These are phyloP conservation scores for Chaetomiaceae sp. DNA, from an alignment of 2,329 filamentous ascomycete species.

Conservation along the genomic window DNA sequence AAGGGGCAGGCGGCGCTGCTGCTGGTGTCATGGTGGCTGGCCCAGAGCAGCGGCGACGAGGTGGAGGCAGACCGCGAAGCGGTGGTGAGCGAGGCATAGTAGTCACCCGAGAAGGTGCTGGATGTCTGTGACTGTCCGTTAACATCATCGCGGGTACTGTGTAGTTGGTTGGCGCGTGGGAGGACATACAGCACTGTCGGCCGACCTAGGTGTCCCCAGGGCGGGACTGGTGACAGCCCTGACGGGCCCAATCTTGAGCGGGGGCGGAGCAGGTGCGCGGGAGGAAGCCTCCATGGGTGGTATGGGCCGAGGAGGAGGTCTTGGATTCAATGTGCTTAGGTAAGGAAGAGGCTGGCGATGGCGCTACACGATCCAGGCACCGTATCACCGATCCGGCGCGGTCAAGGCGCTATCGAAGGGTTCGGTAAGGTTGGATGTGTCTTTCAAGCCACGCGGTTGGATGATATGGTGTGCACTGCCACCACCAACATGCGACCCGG, in stretches of 20 bases:
- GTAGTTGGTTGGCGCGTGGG: background rate
- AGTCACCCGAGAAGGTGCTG: background rate
- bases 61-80: conserved; percentile 1
- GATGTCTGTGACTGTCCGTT: conserved; percentile 2
- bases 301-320: no score
- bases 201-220: conserved; percentile 2
- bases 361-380: background rate
- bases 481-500: conserved; percentile 12
- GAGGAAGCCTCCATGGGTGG: conserved; percentile 11
- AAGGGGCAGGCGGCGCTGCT: background rate
- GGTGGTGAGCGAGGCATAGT: conserved; percentile 4
- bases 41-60: conserved; percentile 2
- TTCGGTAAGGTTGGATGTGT: background rate
- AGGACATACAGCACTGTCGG: conserved; percentile 10
- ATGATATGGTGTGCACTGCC: conserved; percentile 16
- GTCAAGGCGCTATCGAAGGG: background rate
- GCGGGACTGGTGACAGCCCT: conserved; percentile 7
- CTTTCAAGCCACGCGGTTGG: conserved; percentile 8
- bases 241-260: conserved; percentile 10
- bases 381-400: background rate
- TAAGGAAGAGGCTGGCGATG: background rate
- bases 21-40: background rate
- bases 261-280: conserved; percentile 1
- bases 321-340: background rate
- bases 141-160: background rate